Percentiles rank a stretch among this genome's conserved stretches.
Evolutionary conservation across 116 monocot species (phyloP).

Genomic region (Trichopus zeylanicus): DNA sequence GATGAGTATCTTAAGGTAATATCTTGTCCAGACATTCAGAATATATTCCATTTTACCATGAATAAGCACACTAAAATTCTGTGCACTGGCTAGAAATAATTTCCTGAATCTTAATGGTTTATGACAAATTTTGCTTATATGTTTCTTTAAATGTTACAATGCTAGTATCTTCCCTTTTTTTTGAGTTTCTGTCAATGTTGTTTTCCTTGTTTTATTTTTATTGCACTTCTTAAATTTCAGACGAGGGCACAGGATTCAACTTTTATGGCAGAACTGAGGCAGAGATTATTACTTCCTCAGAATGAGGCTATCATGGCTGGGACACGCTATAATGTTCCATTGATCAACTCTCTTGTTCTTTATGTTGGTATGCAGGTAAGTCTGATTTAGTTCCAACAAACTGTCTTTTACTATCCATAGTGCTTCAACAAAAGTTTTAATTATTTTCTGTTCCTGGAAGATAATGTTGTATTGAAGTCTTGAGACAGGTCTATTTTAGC

Average conservation of each 20-base stretch:
- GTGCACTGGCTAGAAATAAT: too few species aligned
- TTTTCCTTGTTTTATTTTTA: background rate
- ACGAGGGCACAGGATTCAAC: slow-evolving; percentile 57
- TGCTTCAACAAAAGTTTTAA: background rate
- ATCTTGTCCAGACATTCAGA: too few species aligned
- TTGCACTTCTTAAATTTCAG: slow-evolving; percentile 28
- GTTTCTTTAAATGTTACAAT: too few species aligned
- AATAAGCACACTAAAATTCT: too few species aligned
- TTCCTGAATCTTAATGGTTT: too few species aligned
- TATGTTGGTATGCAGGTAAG: slow-evolving; percentile 97
- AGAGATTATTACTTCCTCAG: slow-evolving; percentile 58
- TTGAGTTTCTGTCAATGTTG: background rate
- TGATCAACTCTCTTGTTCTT: slow-evolving; percentile 94
- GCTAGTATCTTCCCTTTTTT: too few species aligned
- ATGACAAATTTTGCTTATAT: too few species aligned
- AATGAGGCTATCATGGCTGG: slow-evolving; percentile 60
- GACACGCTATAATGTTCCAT: slow-evolving; percentile 91
- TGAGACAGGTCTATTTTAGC: too few species aligned
- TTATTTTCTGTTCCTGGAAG: background rate
- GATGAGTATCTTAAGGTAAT: slow-evolving; percentile 94
- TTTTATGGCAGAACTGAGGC: slow-evolving; percentile 76
- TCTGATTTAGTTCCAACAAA: background rate
- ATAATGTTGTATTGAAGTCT: too few species aligned
- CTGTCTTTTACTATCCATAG: background rate
- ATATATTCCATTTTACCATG: too few species aligned